These are phyloP conservation scores for Ustilago cynodontis DNA, from an alignment of 1,284 basidiomycete species.

Conservation along the genomic window DNA sequence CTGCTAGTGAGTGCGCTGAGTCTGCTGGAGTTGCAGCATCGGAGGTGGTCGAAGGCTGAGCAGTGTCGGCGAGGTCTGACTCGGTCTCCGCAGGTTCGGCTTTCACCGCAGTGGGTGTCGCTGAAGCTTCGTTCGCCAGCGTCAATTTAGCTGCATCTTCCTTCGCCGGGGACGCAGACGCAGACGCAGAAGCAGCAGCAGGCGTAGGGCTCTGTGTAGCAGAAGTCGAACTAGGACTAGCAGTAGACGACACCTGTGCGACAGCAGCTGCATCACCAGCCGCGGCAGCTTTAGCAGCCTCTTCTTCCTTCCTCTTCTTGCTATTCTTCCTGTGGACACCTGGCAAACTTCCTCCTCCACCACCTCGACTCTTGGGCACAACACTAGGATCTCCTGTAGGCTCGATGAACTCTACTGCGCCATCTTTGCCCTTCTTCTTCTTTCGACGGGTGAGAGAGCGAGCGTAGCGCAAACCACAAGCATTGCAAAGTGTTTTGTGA, in stretches of 20 bases:
- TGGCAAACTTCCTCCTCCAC: constrained; percentile 58
- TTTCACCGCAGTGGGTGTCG: constrained; percentile 12
- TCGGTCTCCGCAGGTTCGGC: neutral
- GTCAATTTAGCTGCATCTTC: neutral
- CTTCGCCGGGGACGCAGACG: constrained; percentile 2
- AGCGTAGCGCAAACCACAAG: constrained; percentile 67
- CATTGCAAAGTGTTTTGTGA: constrained; percentile 68
- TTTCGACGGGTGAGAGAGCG: constrained; percentile 60
- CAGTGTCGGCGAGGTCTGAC: neutral
- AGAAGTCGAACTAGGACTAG: neutral
- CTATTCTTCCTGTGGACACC: constrained; percentile 58
- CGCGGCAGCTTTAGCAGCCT: constrained; percentile 27
- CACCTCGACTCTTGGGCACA: constrained; percentile 60
- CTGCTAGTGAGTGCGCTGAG: constrained; percentile 26
- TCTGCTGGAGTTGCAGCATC: neutral
- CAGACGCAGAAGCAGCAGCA: neutral
- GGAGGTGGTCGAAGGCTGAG: neutral
- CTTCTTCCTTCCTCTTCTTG: constrained; percentile 49
- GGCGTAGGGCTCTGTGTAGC: constrained; percentile 3
- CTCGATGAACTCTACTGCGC: constrained; percentile 55
- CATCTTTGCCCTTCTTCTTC: constrained; percentile 63
- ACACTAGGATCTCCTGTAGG: constrained; percentile 55
- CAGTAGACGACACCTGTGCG: neutral
- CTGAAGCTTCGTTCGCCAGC: neutral
- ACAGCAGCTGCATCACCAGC: neutral